Base-by-base conservation (phyloP, 2,329 filamentous ascomycete species). In the Alternaria conjuncta region DNA sequence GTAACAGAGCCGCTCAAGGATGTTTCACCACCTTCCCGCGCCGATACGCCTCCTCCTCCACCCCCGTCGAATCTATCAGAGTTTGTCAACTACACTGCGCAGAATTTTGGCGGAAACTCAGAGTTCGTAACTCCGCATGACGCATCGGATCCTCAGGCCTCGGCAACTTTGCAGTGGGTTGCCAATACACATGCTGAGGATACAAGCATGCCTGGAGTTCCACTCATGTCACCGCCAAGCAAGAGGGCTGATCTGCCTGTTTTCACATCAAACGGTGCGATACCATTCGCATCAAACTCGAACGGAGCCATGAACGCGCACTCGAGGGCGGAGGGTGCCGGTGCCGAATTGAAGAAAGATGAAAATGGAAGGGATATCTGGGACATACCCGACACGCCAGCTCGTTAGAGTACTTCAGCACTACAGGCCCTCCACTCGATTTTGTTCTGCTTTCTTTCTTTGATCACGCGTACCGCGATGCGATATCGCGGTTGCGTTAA, bases 181-280 rank as follows among this genome's bases (percentile, higher is more conserved):
- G 66, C 79, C 62, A 67, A 80, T 70, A 64, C 69, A 13, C 62
- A 70, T n/a, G 60, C 66, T 9, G 56, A 59, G 18, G 55, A 64
- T 45, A 41, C 54, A 23, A 59, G 61, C 9, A 54, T 64, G 41
- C 55, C 25, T n/a, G 57, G 26, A 21, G 46, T 65, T 15, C 68
- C 55, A n/a, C 69, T 69, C 45, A 63, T 73, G 67, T 75, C 78
- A 44, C 72, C 76, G 2, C 63, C 76, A 12, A 72, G 74, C 51
- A 81, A 79, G 46, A 82, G 78, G 62, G 75, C 81, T 18, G 81
- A 82, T 21, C 74, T 87, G 26, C 85, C 86, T 3, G 77, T 84
- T 1, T 86, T 87, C 62, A 84, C 82, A 18, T 79, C 85, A 2
- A 75, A 71, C 32, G 71, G 78, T 9, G 57, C 63, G 7, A 80